Conservation (phyloP, 345 rosid genomes). For the Boechera stricta region DNA sequence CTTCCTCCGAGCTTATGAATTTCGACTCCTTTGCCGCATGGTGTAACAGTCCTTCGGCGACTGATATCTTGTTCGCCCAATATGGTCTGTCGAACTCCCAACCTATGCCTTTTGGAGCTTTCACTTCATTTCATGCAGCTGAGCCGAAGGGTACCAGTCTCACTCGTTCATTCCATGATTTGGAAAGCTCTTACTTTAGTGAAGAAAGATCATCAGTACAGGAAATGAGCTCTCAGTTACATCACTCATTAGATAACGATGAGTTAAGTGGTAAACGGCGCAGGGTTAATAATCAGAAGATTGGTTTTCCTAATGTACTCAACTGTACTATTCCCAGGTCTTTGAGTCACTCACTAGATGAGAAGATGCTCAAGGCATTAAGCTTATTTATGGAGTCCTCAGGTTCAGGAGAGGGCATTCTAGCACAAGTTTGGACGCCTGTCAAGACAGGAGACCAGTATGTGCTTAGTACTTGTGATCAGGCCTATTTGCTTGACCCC, state of each 20-base stretch:
- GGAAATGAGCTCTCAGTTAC: constrained; percentile 44
- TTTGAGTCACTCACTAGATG: constrained; percentile 62
- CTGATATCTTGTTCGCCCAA: constrained; percentile 57
- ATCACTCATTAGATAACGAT: constrained; percentile 36
- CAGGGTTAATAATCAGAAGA: constrained; percentile 40
- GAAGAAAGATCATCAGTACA: constrained; percentile 56
- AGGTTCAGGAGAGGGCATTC: constrained; percentile 76
- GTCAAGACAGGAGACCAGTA: constrained; percentile 63
- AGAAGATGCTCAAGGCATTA: constrained; percentile 87
- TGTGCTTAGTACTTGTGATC: constrained; percentile 75
- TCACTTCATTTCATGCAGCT: constrained; percentile 44
- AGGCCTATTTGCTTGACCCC: constrained; percentile 85
- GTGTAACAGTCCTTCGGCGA: constrained; percentile 59
- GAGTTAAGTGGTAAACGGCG: constrained; percentile 41
- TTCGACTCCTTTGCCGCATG: constrained; percentile 67
- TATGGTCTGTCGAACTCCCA: constrained; percentile 51
- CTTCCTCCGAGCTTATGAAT: constrained; percentile 66
- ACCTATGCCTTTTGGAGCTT: constrained; percentile 51
- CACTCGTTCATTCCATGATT: constrained; percentile 38
- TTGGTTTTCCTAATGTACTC: constrained; percentile 33
- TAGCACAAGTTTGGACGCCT: constrained; percentile 94
- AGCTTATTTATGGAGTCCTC: constrained; percentile 75
- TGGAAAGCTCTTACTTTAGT: constrained; percentile 50
- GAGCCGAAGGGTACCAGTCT: constrained; percentile 44
- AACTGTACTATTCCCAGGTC: constrained; percentile 50